These are phyloP conservation scores for Mycothermus thermophilus DNA, from an alignment of 495 filamentous ascomycete genomes.

Conservation along the genomic window DNA sequence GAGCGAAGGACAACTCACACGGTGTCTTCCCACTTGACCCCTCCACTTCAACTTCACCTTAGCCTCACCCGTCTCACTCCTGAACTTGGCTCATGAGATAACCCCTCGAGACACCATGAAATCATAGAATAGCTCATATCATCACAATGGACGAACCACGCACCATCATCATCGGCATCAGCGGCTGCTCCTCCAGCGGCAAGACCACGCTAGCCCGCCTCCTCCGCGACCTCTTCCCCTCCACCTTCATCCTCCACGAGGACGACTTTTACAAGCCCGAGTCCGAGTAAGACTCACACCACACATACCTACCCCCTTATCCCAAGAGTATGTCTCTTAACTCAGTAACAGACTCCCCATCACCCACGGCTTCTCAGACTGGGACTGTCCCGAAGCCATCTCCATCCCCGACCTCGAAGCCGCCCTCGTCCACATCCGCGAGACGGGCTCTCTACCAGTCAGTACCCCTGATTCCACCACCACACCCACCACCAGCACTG, in stretches of 20 bases:
- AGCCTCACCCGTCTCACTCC: too few species aligned
- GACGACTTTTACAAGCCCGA: conserved; percentile 88
- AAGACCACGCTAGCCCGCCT: conserved; percentile 70
- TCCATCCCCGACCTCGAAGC: conserved; percentile 48
- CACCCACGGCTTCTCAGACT: conserved; percentile 54
- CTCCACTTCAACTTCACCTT: too few species aligned
- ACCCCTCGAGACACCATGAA: too few species aligned
- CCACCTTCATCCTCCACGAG: conserved; percentile 70
- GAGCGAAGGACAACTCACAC: too few species aligned
- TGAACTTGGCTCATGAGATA: too few species aligned
- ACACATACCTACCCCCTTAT: neutral
- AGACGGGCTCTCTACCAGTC: conserved; percentile 50
- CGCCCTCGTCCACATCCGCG: conserved; percentile 48
- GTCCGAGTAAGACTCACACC: conserved; percentile 34
- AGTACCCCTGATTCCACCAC: conserved; percentile 12
- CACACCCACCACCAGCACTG: conserved; percentile 1
- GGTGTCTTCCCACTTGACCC: too few species aligned
- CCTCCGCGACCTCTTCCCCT: conserved; percentile 55
- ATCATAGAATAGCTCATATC: neutral
- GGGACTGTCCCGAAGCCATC: conserved; percentile 70
- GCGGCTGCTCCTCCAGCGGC: conserved; percentile 62
- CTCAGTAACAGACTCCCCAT: conserved; percentile 32
- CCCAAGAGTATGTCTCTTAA: too few species aligned
- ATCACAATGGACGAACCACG: conserved; percentile 13
- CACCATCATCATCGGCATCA: conserved; percentile 55